Percentiles rank a stretch among this genome's conserved stretches.
Conservation (phyloP, 1,284 basidiomycete species). For the Sanghuangporus baumii region DNA sequence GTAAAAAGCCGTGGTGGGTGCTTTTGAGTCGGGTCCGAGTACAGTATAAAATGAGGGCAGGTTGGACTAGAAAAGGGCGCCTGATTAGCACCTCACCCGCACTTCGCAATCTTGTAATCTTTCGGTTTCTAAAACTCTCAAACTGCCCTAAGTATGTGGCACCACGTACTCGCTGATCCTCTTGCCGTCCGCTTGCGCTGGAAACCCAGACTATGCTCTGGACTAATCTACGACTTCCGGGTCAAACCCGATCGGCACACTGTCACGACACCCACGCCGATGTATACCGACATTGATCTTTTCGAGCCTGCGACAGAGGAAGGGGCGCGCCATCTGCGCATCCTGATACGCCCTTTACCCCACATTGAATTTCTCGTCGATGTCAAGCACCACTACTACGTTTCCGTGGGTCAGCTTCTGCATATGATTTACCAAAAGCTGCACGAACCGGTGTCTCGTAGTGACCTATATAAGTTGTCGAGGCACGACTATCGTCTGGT, state of each 20-base stretch:
- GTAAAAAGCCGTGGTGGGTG: no score
- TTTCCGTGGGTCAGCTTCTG: slow-evolving; percentile 12
- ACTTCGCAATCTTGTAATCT: no score
- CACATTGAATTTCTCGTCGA: background rate
- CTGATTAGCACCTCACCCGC: no score
- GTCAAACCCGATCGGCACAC: background rate
- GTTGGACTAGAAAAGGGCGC: no score
- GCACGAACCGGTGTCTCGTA: background rate
- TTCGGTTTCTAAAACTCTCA: background rate
- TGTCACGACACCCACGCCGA: background rate
- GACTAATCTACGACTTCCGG: slow-evolving; percentile 1
- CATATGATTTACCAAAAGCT: background rate
- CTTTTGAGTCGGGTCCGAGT: no score
- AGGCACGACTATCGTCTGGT: background rate
- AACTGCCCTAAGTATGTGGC: background rate
- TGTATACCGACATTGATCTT: background rate
- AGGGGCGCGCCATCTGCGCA: background rate
- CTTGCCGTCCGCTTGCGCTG: background rate
- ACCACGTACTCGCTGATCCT: background rate
- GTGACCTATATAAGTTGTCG: background rate
- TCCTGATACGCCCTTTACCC: background rate
- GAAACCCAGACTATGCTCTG: background rate
- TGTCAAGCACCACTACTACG: background rate
- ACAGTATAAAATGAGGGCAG: no score
- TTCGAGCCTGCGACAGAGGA: slow-evolving; percentile 6